phyloP scores from a whole-genome alignment of 768 basidiomycete species.

The Rubroboletus satanas region DNA sequence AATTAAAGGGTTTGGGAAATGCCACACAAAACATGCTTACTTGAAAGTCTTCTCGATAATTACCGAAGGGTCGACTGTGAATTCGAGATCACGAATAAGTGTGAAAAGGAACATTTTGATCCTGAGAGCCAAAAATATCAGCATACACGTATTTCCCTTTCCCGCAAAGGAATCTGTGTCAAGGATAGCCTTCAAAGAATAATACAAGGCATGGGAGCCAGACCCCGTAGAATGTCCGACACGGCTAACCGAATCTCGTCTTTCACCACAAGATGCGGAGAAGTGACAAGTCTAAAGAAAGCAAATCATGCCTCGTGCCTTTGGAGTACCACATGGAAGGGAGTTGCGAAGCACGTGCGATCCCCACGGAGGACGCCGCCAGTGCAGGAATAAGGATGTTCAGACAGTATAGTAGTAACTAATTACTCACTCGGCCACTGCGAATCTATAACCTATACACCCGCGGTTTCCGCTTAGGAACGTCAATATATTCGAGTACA shows the following conservation, averaged over 20 bases:
- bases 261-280: constrained; percentile 6
- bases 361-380: constrained; percentile 3
- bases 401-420: neutral
- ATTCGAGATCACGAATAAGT: constrained; percentile 54
- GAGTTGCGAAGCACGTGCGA: constrained; percentile 6
- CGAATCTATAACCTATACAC: constrained; percentile 61
- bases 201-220: constrained; percentile 1
- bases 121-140: constrained; percentile 36
- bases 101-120: constrained; percentile 62
- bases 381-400: constrained; percentile 9
- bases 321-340: constrained; percentile 2
- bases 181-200: neutral
- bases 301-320: constrained; percentile 14
- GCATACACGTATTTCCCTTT: neutral
- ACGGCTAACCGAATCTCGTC: constrained; percentile 3
- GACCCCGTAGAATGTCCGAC: neutral
- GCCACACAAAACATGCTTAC: constrained; percentile 37
- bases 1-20: constrained; percentile 21
- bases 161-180: neutral
- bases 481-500: constrained; percentile 52
- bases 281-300: constrained; percentile 24
- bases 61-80: constrained; percentile 46
- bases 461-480: constrained; percentile 59
- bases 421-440: constrained; percentile 51
- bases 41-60: constrained; percentile 63